A percentile compares a stretch with the other conserved stretches of the same genome.
Conservation (phyloP, 176 grass and related monocot species). For the bread wheat (Triticum aestivum) region DNA sequence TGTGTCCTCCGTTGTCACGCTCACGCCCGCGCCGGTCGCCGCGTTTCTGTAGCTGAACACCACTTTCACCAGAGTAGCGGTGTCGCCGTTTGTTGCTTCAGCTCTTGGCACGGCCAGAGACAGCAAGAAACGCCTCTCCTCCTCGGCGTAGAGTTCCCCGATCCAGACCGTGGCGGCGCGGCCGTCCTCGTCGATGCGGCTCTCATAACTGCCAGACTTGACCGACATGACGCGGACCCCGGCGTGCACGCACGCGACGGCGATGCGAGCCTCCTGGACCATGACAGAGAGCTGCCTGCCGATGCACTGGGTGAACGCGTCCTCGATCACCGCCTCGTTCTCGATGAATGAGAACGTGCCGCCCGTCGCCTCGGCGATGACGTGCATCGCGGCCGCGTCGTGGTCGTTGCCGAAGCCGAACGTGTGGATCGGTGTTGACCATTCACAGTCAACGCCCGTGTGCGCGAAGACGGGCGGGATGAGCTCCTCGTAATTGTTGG, state of each 20-base stretch:
- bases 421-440: conserved; percentile 50
- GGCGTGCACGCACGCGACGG: not conserved
- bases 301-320: conserved; percentile 77
- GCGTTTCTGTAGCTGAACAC: conserved; percentile 30
- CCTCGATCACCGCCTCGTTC: conserved; percentile 57
- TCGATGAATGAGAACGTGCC: conserved; percentile 79
- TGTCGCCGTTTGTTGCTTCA: not conserved
- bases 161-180: conserved; percentile 9
- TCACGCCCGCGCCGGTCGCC: not conserved
- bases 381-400: conserved; percentile 66
- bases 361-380: conserved; percentile 44
- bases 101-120: conserved; percentile 36
- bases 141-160: conserved; percentile 54
- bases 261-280: conserved; percentile 32
- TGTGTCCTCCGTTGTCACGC: conserved; percentile 20
- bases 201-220: conserved; percentile 55
- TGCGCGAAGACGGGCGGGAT: conserved; percentile 38
- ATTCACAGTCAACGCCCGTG: not conserved
- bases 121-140: conserved; percentile 58
- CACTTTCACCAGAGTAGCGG: conserved; percentile 36
- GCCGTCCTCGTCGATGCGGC: conserved; percentile 36
- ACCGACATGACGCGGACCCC: conserved; percentile 36
- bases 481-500: conserved; percentile 50
- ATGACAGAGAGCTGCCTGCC: conserved; percentile 62
- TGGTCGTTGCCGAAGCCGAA: conserved; percentile 78